Evolutionary conservation across 2,329 filamentous ascomycete genomes (phyloP).

Genomic region (Hypoxylon sp.): DNA sequence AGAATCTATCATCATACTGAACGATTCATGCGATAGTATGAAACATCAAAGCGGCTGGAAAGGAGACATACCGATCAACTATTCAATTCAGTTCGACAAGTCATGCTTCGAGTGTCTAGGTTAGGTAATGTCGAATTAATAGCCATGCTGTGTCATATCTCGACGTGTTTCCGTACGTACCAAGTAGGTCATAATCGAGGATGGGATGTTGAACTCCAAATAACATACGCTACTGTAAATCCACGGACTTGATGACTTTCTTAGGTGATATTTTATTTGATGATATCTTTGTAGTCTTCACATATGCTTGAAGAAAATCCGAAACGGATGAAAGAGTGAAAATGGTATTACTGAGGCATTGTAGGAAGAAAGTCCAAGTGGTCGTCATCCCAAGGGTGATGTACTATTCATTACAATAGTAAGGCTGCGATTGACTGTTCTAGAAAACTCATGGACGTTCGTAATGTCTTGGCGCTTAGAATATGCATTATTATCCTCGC

Average conservation of each 20-base stretch:
- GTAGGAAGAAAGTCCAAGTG: slow-evolving; percentile 22
- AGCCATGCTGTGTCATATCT: background rate
- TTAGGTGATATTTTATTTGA: background rate
- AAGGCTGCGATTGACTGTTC: slow-evolving; percentile 26
- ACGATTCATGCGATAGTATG: slow-evolving; percentile 11
- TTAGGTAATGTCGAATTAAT: slow-evolving; percentile 12
- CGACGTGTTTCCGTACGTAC: background rate
- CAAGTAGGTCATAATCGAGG: background rate
- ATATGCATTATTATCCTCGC: slow-evolving; percentile 27
- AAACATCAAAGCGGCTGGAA: background rate
- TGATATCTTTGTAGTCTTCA: too few relatives aligned
- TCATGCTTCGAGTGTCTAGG: slow-evolving; percentile 13
- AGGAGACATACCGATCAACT: background rate
- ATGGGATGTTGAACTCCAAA: background rate
- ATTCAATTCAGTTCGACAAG: slow-evolving; percentile 3
- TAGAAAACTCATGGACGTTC: slow-evolving; percentile 29
- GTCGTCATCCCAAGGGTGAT: background rate
- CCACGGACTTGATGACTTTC: background rate
- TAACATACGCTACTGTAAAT: background rate
- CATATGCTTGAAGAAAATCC: background rate
- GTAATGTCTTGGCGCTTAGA: slow-evolving; percentile 18
- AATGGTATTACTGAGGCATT: background rate
- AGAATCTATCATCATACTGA: slow-evolving; percentile 17
- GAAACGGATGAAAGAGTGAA: background rate
- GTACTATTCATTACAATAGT: background rate